Base-by-base conservation (phyloP, 2,329 filamentous ascomycete genomes). In the Fusarium sp. region DNA sequence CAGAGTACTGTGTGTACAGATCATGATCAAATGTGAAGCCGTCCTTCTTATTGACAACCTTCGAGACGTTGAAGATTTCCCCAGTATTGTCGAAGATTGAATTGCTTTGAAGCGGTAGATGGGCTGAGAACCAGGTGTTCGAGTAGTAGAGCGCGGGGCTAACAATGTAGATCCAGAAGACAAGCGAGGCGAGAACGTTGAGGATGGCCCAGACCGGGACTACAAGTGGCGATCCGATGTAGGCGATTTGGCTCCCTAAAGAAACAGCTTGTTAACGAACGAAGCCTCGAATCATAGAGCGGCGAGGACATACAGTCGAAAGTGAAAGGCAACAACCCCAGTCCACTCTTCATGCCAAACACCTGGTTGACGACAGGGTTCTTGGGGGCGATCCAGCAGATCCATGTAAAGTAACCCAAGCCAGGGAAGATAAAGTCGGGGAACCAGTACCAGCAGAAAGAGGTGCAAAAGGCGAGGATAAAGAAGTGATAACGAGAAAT, bases 81-180 rank as follows among this genome's bases (percentile, higher is more conserved):
- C 85, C 87, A 0, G 81, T 86, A 46, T 88, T 87, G 75, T 89
- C 88, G 55, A 84, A 89, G 12, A 85, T 86, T 18, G 84, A 83
- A n/a, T 86, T 83, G 37, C 84, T 86, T 29, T 85, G 83, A 39
- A 88, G 80, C 0, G 88, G 87, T 18, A 89, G 77, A 57, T 88
- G 87, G 1, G 85, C 83, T 0, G 86, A 86, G 59, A 83, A 81
- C 85, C 85, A 87, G 0, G 83, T 85, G 70, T 86, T 86, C 7
- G 82, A 82, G 64, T 86, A 86, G 76, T 85, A 85, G 3, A 86
- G 66, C 3, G 81, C 83, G 0, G 83, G 83, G 1, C 81, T 82
- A 6, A 85, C 80, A 38, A 85, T 81, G 70, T 82, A 81, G 56
- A 86, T 81, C 80, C 83, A 84, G 60, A 86, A 85, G 49, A 87